These are phyloP conservation scores for Elsinoe ampelina DNA, from an alignment of 2,329 filamentous ascomycete genomes.

Conservation along the genomic window DNA sequence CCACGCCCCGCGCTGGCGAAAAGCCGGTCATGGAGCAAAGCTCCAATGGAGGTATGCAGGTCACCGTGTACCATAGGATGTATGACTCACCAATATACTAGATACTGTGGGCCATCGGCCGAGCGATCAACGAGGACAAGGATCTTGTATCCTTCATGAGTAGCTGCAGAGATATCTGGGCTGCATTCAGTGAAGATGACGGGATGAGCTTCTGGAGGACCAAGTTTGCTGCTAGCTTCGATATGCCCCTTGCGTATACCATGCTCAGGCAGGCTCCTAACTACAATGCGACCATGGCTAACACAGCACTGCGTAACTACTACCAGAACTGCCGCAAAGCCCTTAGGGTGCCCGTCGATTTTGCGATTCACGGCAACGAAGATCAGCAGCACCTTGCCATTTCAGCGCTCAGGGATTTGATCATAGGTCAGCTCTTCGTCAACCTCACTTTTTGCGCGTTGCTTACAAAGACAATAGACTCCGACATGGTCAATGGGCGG, in stretches of 20 bases:
- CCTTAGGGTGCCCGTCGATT: slow-evolving; percentile 22
- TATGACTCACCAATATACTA: not conserved
- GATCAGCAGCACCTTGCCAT: slow-evolving; percentile 29
- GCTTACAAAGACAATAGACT: slow-evolving; percentile 21
- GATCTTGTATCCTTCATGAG: slow-evolving; percentile 36
- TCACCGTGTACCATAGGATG: not conserved
- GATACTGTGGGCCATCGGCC: slow-evolving; percentile 11
- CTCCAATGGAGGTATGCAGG: not conserved
- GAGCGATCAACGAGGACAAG: slow-evolving; percentile 30
- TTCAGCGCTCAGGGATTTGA: slow-evolving; percentile 32
- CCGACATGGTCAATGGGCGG: slow-evolving; percentile 24
- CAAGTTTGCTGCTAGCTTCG: slow-evolving; percentile 36
- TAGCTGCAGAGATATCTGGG: slow-evolving; percentile 31
- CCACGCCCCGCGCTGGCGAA: not conserved
- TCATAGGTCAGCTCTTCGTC: slow-evolving; percentile 34
- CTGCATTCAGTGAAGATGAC: slow-evolving; percentile 33
- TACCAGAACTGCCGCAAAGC: slow-evolving; percentile 29
- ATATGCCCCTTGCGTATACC: slow-evolving; percentile 24
- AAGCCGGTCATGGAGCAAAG: not conserved
- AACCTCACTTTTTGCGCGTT: not conserved
- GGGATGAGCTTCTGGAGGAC: slow-evolving; percentile 38
- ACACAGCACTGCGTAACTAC: slow-evolving; percentile 14
- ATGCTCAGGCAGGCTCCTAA: slow-evolving; percentile 13
- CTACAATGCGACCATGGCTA: slow-evolving; percentile 21
- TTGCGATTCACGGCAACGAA: slow-evolving; percentile 20